These are phyloP conservation scores for Pichia sp. DNA, from an alignment of 1,139 yeast genomes.

Conservation along the genomic window DNA sequence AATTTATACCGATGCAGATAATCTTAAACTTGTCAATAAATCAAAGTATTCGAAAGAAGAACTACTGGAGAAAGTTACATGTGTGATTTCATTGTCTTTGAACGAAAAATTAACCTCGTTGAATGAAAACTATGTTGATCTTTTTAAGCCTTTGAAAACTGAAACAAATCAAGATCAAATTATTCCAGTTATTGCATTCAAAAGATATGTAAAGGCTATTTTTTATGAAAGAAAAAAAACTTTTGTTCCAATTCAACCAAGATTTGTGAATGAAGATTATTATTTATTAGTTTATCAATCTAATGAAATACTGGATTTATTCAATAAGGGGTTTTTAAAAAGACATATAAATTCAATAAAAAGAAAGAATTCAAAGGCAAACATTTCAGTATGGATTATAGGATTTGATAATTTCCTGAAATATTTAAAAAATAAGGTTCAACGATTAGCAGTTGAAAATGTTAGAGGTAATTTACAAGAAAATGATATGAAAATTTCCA, in stretches of 20 bases:
- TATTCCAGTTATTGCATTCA: constrained; percentile 30
- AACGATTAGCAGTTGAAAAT: constrained; percentile 30
- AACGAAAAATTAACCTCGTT: constrained; percentile 20
- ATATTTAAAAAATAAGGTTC: constrained; percentile 40
- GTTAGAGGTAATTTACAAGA: constrained; percentile 2
- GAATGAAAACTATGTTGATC: constrained; percentile 20
- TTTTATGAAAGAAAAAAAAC: constrained; percentile 42
- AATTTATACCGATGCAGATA: constrained; percentile 22
- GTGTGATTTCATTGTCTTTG: constrained; percentile 25
- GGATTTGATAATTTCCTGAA: constrained; percentile 42
- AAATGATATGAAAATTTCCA: constrained; percentile 9
- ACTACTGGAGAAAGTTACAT: constrained; percentile 43
- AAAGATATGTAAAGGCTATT: constrained; percentile 31
- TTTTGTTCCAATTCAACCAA: constrained; percentile 45
- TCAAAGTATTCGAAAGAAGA: constrained; percentile 44
- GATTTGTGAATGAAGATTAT: constrained; percentile 37
- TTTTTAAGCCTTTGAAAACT: constrained; percentile 28
- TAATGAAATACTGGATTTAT: constrained; percentile 35
- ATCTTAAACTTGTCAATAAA: constrained; percentile 46
- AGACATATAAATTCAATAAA: constrained; percentile 20
- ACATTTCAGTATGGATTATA: constrained; percentile 41
- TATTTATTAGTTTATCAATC: constrained; percentile 43
- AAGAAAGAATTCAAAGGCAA: constrained; percentile 23
- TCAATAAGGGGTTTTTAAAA: constrained; percentile 30
- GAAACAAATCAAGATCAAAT: constrained; percentile 21